Evolutionary conservation across 2,329 filamentous ascomycete genomes (phyloP).

Genomic region (Cladobotryum mycophilum): DNA sequence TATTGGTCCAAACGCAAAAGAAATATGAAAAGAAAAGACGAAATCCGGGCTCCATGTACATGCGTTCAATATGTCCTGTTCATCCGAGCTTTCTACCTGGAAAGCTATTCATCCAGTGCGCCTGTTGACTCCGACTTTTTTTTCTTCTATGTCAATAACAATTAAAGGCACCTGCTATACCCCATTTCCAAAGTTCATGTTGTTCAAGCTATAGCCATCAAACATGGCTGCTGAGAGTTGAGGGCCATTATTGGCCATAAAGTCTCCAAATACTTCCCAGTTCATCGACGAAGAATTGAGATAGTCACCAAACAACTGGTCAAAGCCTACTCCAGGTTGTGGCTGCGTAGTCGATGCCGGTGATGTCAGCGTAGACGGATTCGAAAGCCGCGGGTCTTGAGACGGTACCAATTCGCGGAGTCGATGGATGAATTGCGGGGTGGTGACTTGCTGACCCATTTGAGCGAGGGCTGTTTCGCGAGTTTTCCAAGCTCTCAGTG

Average conservation of each 20-base stretch:
- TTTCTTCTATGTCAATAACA: too few species aligned
- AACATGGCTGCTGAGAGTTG: conserved; percentile 27
- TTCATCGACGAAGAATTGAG: conserved; percentile 38
- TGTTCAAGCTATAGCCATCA: conserved; percentile 19
- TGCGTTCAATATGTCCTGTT: too few species aligned
- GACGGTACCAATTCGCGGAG: conserved; percentile 38
- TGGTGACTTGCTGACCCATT: conserved; percentile 32
- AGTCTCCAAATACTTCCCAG: conserved; percentile 40
- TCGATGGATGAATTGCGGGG: conserved; percentile 40
- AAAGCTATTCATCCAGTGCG: too few species aligned
- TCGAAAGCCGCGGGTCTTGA: conserved; percentile 30
- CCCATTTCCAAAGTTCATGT: conserved; percentile 4
- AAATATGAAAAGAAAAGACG: too few species aligned
- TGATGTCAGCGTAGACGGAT: conserved; percentile 22
- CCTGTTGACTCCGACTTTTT: too few species aligned
- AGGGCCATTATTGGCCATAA: conserved; percentile 20
- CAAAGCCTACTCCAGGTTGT: conserved; percentile 25
- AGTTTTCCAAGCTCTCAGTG: conserved; percentile 47
- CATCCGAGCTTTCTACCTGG: too few species aligned
- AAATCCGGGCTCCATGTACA: too few species aligned
- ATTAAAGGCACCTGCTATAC: too few species aligned
- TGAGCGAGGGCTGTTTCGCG: conserved; percentile 38
- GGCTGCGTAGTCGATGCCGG: conserved; percentile 23
- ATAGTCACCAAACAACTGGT: conserved; percentile 39
- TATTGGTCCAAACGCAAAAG: too few species aligned